Base-by-base conservation (phyloP, 1,139 yeast genomes). In the Blastobotrys niveus region DNA sequence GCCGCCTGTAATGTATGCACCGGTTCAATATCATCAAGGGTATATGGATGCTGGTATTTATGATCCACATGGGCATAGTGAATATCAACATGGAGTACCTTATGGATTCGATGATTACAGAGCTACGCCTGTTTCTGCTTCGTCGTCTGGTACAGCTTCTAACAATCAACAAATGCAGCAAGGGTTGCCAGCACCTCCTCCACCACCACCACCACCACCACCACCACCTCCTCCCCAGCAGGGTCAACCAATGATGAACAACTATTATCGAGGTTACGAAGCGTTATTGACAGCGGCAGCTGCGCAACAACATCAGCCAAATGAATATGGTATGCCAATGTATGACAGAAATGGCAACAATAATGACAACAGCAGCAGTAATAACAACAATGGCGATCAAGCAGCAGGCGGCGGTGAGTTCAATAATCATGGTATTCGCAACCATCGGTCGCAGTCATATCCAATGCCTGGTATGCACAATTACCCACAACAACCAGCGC, bases 221-320 rank as follows among this genome's bases (percentile, higher is more conserved):
- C 43, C 40, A 25, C 42, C 29, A 24, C 43, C 20, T 26, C 33
- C 26, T 2, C 34, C 8, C 9, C 38, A 34, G 38, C 24, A 24
- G 14, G n/a, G 25, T 12, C 25, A 38, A 4, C 29, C 29, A n/a
- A n/a, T n/a, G 29, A 10, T 25, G 12, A 25, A 14, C 8, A 24
- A 21, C 3, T 42, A 43, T 21, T 40, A 34, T 27, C 34, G 45
- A 22, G 46, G 46, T 1, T 45, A 40, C 19, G 48, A 45, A 19
- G 43, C 48, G 12, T 39, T 45, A 9, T 31, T 45, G 10, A 21
- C 43, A 12, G 48, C 48, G 3, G 46, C 46, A 2, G 48, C 45
- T 2, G 29, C 34, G 22, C 47, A 34, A 29, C 30, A 21, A 17
- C 35, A 42, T 12, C 35, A 30, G 19, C 21, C 9, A 3, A 15